A percentile compares a stretch with the other conserved stretches of the same genome.
phyloP scores from a whole-genome alignment of 345 rosid genomes.

The Aquilaria malaccensis region DNA sequence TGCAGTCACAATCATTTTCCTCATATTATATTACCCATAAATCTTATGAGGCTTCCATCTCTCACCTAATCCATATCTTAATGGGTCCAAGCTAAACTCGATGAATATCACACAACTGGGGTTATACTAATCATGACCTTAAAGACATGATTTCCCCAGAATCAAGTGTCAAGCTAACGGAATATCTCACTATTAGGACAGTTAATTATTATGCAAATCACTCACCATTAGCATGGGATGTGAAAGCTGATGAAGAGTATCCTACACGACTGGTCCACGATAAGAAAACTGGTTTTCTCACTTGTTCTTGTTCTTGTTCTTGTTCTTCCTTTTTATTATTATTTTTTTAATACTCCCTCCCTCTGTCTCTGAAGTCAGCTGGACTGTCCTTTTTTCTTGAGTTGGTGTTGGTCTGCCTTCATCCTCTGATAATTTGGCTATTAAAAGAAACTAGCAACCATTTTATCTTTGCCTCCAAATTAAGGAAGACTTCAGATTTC shows the following conservation, averaged over 20 bases:
- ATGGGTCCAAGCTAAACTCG: constrained; percentile 50
- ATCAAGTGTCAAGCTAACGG: constrained; percentile 45
- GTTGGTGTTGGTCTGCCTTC: constrained; percentile 39
- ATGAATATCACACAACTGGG: constrained; percentile 34
- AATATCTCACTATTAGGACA: constrained; percentile 43
- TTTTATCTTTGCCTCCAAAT: constrained; percentile 39
- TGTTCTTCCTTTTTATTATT: too few relatives aligned
- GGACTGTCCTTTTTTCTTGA: constrained; percentile 39
- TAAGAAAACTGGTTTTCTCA: too few relatives aligned
- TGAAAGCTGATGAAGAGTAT: not conserved
- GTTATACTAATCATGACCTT: constrained; percentile 46
- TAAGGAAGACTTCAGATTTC: constrained; percentile 39
- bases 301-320: too few relatives aligned
- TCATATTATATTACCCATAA: constrained; percentile 22
- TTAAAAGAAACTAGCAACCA: constrained; percentile 6
- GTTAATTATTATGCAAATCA: constrained; percentile 45
- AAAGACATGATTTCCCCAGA: constrained; percentile 33
- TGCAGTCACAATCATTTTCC: constrained; percentile 43
- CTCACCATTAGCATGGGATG: constrained; percentile 17
- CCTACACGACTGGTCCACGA: too few relatives aligned
- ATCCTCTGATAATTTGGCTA: constrained; percentile 18
- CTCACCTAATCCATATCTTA: constrained; percentile 33
- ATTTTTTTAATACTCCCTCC: constrained; percentile 3
- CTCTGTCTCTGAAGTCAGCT: constrained; percentile 28
- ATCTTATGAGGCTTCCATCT: constrained; percentile 43